Evolutionary conservation across 1,284 basidiomycete species (phyloP), one percentile per base, ranked within the genome.

Genomic region (Gomphus bonarii): DNA sequence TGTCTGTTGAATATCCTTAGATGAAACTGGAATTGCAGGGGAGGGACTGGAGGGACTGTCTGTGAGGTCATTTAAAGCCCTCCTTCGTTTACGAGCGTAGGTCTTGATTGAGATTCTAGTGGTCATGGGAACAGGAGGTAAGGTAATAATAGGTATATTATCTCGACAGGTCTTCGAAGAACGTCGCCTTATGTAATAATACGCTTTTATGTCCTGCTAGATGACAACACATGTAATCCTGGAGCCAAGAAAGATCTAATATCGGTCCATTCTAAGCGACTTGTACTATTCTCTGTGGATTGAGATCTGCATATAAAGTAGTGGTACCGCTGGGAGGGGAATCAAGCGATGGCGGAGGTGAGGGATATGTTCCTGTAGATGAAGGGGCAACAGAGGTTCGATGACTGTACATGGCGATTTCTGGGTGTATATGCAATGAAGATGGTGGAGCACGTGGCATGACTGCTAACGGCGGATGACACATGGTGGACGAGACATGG

Each of bases 301-400:
- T 36, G 40, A 53, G n/a, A 22, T 28, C 43, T 11, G 47, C 31
- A 38, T 53, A 28, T 20, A 53, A 46, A 40, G 50, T 40, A 18
- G 38, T 20, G 33, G 36, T 44, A n/a, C 46, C 57, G 20, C 51
- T 60, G 22, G 80, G 78, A 1, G 86, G 86, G 14, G 85, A 88
- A 69, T 86, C 85, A 53, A 81, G 65, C 14, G 87, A 89, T 10
- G 78, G 76, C 44, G 88, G 88, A 0, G 87, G 87, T 0, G 87
- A 88, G 7, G 87, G 87, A 66, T 90, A 90, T 40, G 82, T 77
- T 57, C 80, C 79, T 16, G 69, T 66, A 3, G 78, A 75, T 22
- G 74, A 73, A 53, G 59, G 30, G 61, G 50, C n/a, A 56, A 55
- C 46, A 44, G 58, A 53, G 43, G 63, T 50, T 57, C 62, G 63